Conservation (phyloP, 768 basidiomycete genomes). For the Gymnopilus junonius region DNA sequence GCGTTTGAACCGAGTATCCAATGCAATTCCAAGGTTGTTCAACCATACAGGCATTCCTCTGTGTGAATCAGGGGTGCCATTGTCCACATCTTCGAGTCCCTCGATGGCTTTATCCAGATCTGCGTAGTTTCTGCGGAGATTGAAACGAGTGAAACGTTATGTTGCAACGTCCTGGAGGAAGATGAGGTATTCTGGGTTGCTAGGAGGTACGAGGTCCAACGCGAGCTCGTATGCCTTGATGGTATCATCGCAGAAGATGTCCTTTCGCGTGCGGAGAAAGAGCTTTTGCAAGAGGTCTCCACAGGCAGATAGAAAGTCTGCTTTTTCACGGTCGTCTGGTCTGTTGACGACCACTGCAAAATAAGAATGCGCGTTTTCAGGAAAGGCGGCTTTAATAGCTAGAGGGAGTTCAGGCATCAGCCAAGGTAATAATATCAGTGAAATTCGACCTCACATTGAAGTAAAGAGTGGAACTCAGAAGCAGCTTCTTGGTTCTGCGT, state of each 20-base stretch:
- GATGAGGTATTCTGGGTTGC: neutral
- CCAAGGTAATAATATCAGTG: neutral
- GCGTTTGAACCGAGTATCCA: slow-evolving; percentile 10
- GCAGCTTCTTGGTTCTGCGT: neutral
- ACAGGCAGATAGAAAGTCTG: neutral
- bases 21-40: slow-evolving; percentile 16
- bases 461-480: neutral
- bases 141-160: slow-evolving; percentile 1
- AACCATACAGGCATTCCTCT: slow-evolving; percentile 13
- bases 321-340: neutral
- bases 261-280: neutral
- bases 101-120: slow-evolving; percentile 10
- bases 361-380: neutral
- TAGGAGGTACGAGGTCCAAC: neutral
- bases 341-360: neutral
- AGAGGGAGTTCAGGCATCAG: neutral
- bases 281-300: neutral
- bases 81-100: slow-evolving; percentile 4
- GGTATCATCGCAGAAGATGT: neutral
- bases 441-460: neutral
- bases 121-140: neutral
- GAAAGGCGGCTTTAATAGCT: neutral
- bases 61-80: slow-evolving; percentile 13
- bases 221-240: neutral
- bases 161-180: slow-evolving; percentile 5